These are phyloP conservation scores for Suhomyces bolitotheri DNA, from an alignment of 1,139 yeast species.

Conservation along the genomic window DNA sequence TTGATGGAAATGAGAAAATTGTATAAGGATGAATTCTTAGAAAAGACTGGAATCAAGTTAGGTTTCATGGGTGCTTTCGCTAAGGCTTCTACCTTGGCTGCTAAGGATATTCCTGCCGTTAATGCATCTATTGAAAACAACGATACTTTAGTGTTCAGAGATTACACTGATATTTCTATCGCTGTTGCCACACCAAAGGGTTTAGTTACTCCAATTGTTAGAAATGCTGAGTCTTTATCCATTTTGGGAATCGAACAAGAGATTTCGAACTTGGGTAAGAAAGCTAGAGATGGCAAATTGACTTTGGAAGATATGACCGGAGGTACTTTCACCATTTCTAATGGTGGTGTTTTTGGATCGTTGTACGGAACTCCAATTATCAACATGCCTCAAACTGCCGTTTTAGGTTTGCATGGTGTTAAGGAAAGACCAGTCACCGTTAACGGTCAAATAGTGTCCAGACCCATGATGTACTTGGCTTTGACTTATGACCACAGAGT, in stretches of 20 bases:
- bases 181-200: conserved; percentile 99
- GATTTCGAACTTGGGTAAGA: conserved; percentile 76
- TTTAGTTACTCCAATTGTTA: conserved; percentile 94
- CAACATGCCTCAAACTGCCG: conserved; percentile 98
- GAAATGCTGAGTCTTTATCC: conserved; percentile 92
- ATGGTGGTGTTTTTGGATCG: conserved; percentile 99
- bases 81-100: conserved; percentile 89
- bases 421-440: conserved; percentile 98
- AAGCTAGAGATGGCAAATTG: conserved; percentile 96
- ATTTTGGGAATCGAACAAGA: conserved; percentile 90
- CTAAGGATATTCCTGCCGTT: conserved; percentile 93
- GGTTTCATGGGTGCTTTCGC: conserved; percentile 99
- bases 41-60: conserved; percentile 89
- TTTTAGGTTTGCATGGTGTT: conserved; percentile 94
- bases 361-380: conserved; percentile 98
- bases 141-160: conserved; percentile 93
- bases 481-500: conserved; percentile 98
- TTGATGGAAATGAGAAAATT: conserved; percentile 92
- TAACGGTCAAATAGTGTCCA: conserved; percentile 90
- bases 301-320: conserved; percentile 99
- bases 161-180: conserved; percentile 90
- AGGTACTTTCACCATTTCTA: conserved; percentile 98
- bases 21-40: conserved; percentile 94
- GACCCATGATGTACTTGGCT: conserved; percentile 99
- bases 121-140: conserved; percentile 93